Evolutionary conservation across 2,329 filamentous ascomycete genomes (phyloP).

Genomic region (Alternaria sp.): DNA sequence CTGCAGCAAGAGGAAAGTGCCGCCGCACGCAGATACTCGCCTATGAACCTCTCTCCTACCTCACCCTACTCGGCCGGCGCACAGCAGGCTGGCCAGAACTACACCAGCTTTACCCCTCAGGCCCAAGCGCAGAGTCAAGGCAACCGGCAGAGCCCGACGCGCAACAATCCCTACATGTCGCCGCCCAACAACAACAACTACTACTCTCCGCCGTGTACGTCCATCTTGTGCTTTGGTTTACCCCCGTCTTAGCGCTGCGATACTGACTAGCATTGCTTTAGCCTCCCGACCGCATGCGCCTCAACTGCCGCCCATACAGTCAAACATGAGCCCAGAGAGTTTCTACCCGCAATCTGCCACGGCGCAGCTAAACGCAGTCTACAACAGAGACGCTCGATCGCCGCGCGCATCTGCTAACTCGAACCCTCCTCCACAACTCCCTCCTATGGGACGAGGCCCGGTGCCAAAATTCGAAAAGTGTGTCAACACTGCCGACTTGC

Average conservation of each 20-base stretch:
- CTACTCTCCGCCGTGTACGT: slow-evolving; percentile 67
- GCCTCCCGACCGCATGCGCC: slow-evolving; percentile 64
- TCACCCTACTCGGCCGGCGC: slow-evolving; percentile 77
- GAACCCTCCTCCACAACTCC: slow-evolving; percentile 60
- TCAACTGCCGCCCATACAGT: slow-evolving; percentile 78
- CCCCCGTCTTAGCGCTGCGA: slow-evolving; percentile 18
- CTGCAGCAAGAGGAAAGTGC: slow-evolving; percentile 77
- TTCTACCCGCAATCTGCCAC: slow-evolving; percentile 77
- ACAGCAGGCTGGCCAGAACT: slow-evolving; percentile 57
- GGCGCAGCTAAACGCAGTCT: slow-evolving; percentile 74
- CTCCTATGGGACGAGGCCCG: slow-evolving; percentile 65
- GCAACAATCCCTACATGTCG: slow-evolving; percentile 67
- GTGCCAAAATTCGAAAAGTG: slow-evolving; percentile 90
- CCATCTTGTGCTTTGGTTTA: slow-evolving; percentile 14
- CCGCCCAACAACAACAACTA: slow-evolving; percentile 61
- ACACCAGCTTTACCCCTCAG: slow-evolving; percentile 56
- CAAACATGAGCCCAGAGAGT: slow-evolving; percentile 73
- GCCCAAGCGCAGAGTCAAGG: slow-evolving; percentile 41
- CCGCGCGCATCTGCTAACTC: slow-evolving; percentile 54
- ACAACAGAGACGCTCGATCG: slow-evolving; percentile 62
- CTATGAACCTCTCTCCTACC: slow-evolving; percentile 90
- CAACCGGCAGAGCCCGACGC: slow-evolving; percentile 82
- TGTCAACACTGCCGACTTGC: slow-evolving; percentile 75
- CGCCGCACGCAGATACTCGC: slow-evolving; percentile 91
- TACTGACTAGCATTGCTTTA: slow-evolving; percentile 38